A percentile compares a stretch with the other conserved stretches of the same genome.
These are phyloP conservation scores for Colletotrichum melonis DNA, from an alignment of 2,329 filamentous ascomycete genomes.

Conservation along the genomic window DNA sequence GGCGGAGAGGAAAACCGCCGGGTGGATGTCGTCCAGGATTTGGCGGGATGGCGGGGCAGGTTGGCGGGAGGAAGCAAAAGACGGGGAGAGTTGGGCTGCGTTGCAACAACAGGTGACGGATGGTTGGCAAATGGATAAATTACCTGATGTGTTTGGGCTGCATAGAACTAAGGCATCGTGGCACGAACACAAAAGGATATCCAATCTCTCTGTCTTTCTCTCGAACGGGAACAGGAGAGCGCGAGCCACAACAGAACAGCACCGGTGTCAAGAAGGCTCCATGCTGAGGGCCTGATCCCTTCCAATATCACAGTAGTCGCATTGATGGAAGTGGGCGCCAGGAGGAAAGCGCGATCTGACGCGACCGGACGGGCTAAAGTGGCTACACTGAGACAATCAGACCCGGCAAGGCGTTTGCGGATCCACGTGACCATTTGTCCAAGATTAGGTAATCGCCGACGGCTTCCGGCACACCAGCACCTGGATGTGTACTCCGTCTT, in stretches of 20 bases:
- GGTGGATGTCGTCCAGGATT: not conserved
- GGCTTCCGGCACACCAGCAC: not conserved
- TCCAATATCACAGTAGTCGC: constrained; percentile 25
- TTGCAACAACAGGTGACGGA: not conserved
- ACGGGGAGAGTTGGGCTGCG: not conserved
- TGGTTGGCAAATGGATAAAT: constrained; percentile 4
- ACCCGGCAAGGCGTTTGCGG: not conserved
- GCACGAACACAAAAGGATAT: not conserved
- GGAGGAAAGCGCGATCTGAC: constrained; percentile 26
- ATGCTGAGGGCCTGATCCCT: constrained; percentile 21
- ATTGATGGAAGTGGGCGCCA: constrained; percentile 10
- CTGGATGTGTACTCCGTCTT: not conserved
- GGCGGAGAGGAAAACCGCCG: not conserved
- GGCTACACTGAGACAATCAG: constrained; percentile 17
- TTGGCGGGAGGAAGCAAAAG: not conserved
- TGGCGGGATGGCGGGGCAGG: not conserved
- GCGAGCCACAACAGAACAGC: constrained; percentile 25
- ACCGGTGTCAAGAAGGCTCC: constrained; percentile 29
- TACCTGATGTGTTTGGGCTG: constrained; percentile 5
- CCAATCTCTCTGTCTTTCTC: not conserved
- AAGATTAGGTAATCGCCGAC: not conserved
- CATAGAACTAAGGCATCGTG: not conserved
- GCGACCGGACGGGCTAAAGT: constrained; percentile 24
- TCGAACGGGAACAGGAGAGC: constrained; percentile 1
- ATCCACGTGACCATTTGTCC: not conserved